Conservation (phyloP, 2,329 filamentous ascomycete species). For the Diaporthe sp. region DNA sequence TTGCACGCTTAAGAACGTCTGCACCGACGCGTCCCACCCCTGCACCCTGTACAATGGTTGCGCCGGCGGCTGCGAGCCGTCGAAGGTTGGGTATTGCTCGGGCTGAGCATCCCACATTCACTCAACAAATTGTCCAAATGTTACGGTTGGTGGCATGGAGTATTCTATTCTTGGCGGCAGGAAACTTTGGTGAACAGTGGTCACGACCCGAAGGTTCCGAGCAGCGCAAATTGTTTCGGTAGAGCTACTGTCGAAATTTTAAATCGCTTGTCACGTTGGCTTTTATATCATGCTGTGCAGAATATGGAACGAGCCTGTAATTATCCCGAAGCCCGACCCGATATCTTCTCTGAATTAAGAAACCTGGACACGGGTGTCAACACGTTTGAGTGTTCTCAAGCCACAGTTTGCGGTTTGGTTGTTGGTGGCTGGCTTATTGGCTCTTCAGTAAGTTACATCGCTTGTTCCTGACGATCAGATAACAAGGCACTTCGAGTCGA, state of each 20-base stretch:
- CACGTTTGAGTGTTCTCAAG: neutral
- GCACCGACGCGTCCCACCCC: slow-evolving; percentile 32
- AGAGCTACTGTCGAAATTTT: neutral
- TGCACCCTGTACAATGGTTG: slow-evolving; percentile 39
- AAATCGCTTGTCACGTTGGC: neutral
- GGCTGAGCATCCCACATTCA: neutral
- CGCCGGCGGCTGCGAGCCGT: slow-evolving; percentile 36
- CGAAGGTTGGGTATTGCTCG: neutral
- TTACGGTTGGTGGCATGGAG: neutral
- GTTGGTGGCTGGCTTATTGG: neutral
- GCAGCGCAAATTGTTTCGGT: neutral
- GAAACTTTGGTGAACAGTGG: neutral
- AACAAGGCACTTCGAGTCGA: neutral
- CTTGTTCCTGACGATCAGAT: neutral
- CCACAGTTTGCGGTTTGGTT: too few species aligned
- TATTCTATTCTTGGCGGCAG: neutral
- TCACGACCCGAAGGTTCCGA: neutral
- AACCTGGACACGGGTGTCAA: too few species aligned
- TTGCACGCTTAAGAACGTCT: slow-evolving; percentile 38
- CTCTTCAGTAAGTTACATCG: neutral
- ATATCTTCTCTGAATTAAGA: neutral
- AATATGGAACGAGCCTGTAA: neutral
- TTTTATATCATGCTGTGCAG: neutral
- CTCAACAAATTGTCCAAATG: too few species aligned
- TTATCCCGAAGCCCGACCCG: too few species aligned